Percentiles rank a stretch among this genome's conserved stretches.
These are phyloP conservation scores for Candida xiaguanensis DNA, from an alignment of 805 yeast species.

Conservation along the genomic window DNA sequence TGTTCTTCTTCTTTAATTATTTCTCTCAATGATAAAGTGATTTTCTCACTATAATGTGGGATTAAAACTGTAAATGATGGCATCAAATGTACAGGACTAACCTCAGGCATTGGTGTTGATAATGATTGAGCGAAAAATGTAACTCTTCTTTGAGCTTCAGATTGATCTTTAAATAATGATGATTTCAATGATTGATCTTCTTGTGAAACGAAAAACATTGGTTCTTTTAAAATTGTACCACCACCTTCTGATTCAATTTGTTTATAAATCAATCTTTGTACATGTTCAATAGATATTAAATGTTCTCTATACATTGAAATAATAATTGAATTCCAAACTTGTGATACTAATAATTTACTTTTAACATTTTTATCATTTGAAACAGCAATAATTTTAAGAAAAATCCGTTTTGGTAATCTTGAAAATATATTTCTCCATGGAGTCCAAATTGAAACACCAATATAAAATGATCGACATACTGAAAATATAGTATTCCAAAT, in stretches of 20 bases:
- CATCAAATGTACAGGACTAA: conserved; percentile 62
- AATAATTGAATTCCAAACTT: conserved; percentile 81
- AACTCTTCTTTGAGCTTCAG: conserved; percentile 79
- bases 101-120: conserved; percentile 80
- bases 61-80: conserved; percentile 85
- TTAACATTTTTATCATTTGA: conserved; percentile 26
- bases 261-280: conserved; percentile 60
- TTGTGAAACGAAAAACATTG: conserved; percentile 74
- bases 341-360: conserved; percentile 58
- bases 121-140: conserved; percentile 89
- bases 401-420: conserved; percentile 70
- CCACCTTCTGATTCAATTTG: conserved; percentile 27
- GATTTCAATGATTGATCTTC: conserved; percentile 69
- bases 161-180: conserved; percentile 53
- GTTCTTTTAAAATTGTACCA: conserved; percentile 51
- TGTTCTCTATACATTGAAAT: conserved; percentile 83
- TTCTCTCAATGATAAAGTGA: conserved; percentile 87
- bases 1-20: conserved; percentile 97
- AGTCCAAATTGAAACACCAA: conserved; percentile 82
- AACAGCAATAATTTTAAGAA: conserved; percentile 61
- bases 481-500: conserved; percentile 75
- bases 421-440: conserved; percentile 85
- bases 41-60: conserved; percentile 96
- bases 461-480: conserved; percentile 62
- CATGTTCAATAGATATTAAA: conserved; percentile 67